Conservation (phyloP, 139 green algal genomes). For the Tetradesmus lagerheimii region DNA sequence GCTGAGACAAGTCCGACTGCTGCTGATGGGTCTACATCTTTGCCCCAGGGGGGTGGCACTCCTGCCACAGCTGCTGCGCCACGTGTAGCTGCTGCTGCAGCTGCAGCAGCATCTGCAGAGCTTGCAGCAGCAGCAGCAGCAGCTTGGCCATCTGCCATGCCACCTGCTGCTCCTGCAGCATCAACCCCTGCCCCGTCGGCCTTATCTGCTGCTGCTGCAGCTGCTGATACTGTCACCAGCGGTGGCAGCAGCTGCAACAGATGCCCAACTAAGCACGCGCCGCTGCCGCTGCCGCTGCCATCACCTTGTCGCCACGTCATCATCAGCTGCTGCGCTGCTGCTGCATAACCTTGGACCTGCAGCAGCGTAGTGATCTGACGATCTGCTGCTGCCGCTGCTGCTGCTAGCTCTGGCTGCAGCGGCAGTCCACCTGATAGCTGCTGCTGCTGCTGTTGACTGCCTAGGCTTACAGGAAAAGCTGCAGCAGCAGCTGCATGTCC, state of each 20-base stretch:
- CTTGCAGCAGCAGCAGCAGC: neutral
- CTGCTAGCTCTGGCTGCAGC: conserved; percentile 9
- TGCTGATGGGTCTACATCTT: neutral
- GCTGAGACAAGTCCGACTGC: neutral
- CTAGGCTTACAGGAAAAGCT: neutral
- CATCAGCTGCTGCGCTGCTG: conserved; percentile 22
- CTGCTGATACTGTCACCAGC: neutral
- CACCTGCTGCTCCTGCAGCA: conserved; percentile 12
- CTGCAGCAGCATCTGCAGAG: neutral
- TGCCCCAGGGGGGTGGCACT: neutral
- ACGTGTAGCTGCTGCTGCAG: neutral
- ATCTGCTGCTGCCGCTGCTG: neutral
- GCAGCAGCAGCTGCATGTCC: conserved; percentile 8
- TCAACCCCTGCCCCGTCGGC: neutral
- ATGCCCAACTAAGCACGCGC: conserved; percentile 50
- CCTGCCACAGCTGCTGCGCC: conserved; percentile 35
- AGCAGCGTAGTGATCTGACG: neutral
- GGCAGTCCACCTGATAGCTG: neutral
- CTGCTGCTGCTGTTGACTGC: neutral
- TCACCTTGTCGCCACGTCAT: neutral
- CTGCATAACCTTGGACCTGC: neutral
- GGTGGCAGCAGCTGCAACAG: conserved; percentile 47
- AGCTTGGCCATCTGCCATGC: neutral
- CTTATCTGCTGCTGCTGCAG: neutral
- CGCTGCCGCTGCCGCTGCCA: conserved; percentile 28